Base-by-base conservation (phyloP, 2,329 filamentous ascomycete species). In the Colletotrichum sp. region DNA sequence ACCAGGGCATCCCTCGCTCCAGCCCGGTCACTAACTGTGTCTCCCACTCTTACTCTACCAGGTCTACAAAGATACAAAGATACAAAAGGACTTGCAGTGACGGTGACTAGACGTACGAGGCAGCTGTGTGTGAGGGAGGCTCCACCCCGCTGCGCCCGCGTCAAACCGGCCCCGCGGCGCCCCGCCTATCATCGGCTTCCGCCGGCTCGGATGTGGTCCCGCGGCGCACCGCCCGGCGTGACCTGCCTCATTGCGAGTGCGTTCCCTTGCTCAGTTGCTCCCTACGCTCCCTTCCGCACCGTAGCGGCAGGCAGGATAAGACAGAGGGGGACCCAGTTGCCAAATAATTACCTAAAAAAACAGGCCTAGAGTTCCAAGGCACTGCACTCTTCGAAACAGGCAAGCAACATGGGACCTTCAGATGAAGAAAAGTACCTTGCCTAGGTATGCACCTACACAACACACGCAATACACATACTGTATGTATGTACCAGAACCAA, bases 111-210 rank as follows among this genome's bases (percentile, higher is more conserved):
- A 52, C 44, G 44, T 52, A 52, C 44, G n/a, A 52, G 44, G 44
- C 44, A 52, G 44, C 44, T 52, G 44, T 52, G 44, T 52, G 44
- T 52, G n/a, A 21, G n/a, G n/a, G 8, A 21, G 2, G 44, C 44
- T 26, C 28, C 52, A 15, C 55, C n/a, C n/a, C 34, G n/a, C 26
- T 26, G 59, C 63, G 70, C 69, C 63, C 73, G 73, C 55, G 60
- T 75, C 68, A 28, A 69, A 28, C 44, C 73, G 69, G 70, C n/a
- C 44, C 44, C 44, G 32, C 30, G 21, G 18, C 68, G 70, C 73
- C 73, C 73, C 73, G 73, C 73, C 70, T 76, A 76, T 21, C 70
- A 69, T 76, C 73, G 73, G 73, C 70, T 76, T 76, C 63, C 73
- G 44, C 73, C 73, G 73, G 73, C 72, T 71, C 69, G 68, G 62